Base-by-base conservation (phyloP, 2,329 filamentous ascomycete genomes). In the Trichothecium sympodiale region DNA sequence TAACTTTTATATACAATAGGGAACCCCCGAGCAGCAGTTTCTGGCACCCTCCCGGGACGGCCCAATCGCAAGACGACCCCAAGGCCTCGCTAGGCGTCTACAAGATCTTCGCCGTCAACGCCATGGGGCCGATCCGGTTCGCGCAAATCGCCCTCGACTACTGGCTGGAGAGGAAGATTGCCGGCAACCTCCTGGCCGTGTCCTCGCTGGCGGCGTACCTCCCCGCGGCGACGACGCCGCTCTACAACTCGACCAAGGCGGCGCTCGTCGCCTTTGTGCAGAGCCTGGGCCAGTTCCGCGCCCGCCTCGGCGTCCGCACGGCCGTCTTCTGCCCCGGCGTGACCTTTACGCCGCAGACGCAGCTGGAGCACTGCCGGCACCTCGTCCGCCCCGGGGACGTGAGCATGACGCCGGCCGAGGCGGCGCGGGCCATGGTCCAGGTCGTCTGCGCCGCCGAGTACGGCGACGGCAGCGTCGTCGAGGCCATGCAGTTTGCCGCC, bases 181-280 rank as follows among this genome's bases (percentile, higher is more conserved):
- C 46, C 8, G 36, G 47, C 2, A 51, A 54, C 12, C 10, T 56
- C 0, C 29, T 58, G 2, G 49, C 44, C 31, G 29, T 59, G 1
- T 42, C 46, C 1, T 53, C 47, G n/a, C 17, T 57, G 25, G 47
- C 44, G 0, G 53, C 38, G 1, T 56, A 57, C 8, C n/a, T 56
- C 6, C 49, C 50, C 13, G 41, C 43, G 2, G 20, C 56, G 6
- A 41, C 46, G 8, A 49, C 54, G 0, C 55, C 54, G 0, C 31
- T 56, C 25, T 56, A 56, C 41, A 48, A 46, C 20, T 39, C 51
- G 0, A 51, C 45, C 40, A 57, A 57, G 36, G 45, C 44, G 0
- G 51, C 46, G 3, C 34, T 52, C n/a, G 36, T 46, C 30, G 45
- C 41, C 30, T 34, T 49, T 13, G 39, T 42, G 33, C 40, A 36